Evolutionary conservation across 2,329 filamentous ascomycete species (phyloP).

Genomic region (Hansfordia pulvinata): DNA sequence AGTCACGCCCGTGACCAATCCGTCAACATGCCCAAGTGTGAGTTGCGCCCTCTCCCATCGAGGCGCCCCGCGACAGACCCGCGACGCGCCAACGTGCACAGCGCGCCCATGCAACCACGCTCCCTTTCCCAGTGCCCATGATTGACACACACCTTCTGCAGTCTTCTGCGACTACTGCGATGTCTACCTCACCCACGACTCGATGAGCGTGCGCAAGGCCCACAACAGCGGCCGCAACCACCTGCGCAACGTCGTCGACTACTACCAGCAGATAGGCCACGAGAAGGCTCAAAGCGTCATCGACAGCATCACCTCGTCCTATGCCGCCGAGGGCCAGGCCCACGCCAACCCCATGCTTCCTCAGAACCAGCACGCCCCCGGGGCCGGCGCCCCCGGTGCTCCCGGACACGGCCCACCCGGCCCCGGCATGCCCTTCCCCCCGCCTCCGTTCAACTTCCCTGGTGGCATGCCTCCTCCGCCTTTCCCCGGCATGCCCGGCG

Average conservation of each 20-base stretch:
- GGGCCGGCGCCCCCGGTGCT: slow-evolving; percentile 20
- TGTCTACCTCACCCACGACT: slow-evolving; percentile 99
- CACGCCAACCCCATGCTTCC: slow-evolving; percentile 73
- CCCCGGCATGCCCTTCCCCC: slow-evolving; percentile 21
- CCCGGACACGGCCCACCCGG: slow-evolving; percentile 19
- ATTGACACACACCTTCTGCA: slow-evolving; percentile 18
- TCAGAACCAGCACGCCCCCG: slow-evolving; percentile 53
- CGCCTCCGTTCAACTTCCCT: slow-evolving; percentile 49
- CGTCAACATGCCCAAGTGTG: slow-evolving; percentile 76
- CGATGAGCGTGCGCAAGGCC: slow-evolving; percentile 97
- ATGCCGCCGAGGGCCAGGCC: slow-evolving; percentile 85
- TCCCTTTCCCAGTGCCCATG: slow-evolving; percentile 9
- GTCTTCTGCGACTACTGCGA: slow-evolving; percentile 97
- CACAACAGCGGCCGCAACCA: slow-evolving; percentile 97
- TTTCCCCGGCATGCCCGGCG: slow-evolving; percentile 24
- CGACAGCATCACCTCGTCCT: slow-evolving; percentile 92
- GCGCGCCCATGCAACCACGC: slow-evolving; percentile 2
- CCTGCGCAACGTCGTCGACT: slow-evolving; percentile 92
- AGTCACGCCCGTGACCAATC: slow-evolving; percentile 1
- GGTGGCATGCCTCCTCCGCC: slow-evolving; percentile 27
- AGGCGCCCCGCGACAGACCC: slow-evolving; percentile 8
- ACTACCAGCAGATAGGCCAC: slow-evolving; percentile 98
- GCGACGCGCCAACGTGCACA: slow-evolving; percentile 15
- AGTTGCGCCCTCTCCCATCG: slow-evolving; percentile 23
- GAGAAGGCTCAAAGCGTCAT: slow-evolving; percentile 98